Evolutionary conservation across 2,329 filamentous ascomycete genomes (phyloP), one percentile per base, ranked within the genome.

Genomic region (Alternaria consortialis): DNA sequence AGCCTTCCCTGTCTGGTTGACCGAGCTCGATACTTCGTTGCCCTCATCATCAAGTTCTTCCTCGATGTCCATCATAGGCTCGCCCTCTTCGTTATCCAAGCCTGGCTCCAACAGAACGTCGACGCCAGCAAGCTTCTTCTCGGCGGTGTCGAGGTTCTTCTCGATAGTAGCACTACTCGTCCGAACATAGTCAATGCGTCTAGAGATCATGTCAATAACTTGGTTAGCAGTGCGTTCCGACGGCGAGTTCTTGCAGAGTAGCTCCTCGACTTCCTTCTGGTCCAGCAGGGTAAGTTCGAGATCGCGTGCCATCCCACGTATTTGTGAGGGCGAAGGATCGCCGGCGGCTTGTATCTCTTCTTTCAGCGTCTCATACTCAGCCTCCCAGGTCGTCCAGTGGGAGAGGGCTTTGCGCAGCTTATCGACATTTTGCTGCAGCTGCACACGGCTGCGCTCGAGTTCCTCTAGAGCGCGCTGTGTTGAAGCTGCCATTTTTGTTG

Each of bases 41-140:
- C 90, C 95, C 11, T 97, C 87, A 8, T 97, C 94, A 73, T 98
- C 95, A 25, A 98, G 83, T 80, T 97, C 88, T 79, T 99, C 95
- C 56, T 93, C 84, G 66, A 99, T 98, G 71, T 98, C 95, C 32
- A 91, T 94, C 60, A 98, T 86, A 0, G 93, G 91, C 53, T 93
- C 82, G 1, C 88, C 89, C 12, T 89, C 88, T 62, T 91, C 90
- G 62, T 91, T 88, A 53, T 82, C 83, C 44, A 85, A 83, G 55
- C 89, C 87, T 0, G 89, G 86, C 25, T 88, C 84, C 4, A 88
- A 81, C 9, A 87, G 36, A 23, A 83, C 11, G 90, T 84, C 58
- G 56, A 70, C 68, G 9, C 87, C 87, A 15, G 88, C 87, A 50
- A 94, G 81, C 71, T 90, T 90, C 63, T 89, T 85, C 77, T 97